Conservation (phyloP, 208 protist species). For the Leishmania lainsoni region DNA sequence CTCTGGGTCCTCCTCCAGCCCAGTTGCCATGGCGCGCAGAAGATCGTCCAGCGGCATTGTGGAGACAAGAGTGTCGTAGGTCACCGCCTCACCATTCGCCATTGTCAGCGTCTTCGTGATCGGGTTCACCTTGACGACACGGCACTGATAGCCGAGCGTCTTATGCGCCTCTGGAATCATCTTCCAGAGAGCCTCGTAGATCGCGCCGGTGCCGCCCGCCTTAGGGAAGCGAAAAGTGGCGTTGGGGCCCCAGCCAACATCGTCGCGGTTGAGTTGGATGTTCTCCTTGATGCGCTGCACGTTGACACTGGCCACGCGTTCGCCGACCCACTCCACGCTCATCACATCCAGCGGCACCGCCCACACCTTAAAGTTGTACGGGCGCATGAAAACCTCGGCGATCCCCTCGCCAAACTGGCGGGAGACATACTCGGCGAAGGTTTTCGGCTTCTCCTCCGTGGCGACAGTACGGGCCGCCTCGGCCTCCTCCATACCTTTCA, state of each 20-base stretch:
- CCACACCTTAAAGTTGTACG: slow-evolving; percentile 88
- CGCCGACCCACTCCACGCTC: slow-evolving; percentile 75
- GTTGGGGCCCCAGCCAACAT: slow-evolving; percentile 80
- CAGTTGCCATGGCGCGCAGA: slow-evolving; percentile 35
- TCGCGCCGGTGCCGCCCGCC: slow-evolving; percentile 66
- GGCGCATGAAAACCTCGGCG: slow-evolving; percentile 69
- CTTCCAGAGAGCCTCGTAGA: slow-evolving; percentile 49
- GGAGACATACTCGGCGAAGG: slow-evolving; percentile 63
- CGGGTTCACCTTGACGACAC: slow-evolving; percentile 44
- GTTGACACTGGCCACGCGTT: slow-evolving; percentile 76
- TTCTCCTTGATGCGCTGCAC: slow-evolving; percentile 58
- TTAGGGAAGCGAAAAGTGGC: slow-evolving; percentile 77
- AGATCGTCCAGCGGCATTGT: slow-evolving; percentile 64
- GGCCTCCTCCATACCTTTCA: slow-evolving; percentile 52
- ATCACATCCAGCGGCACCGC: slow-evolving; percentile 64
- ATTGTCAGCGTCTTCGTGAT: slow-evolving; percentile 42
- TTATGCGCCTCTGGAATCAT: slow-evolving; percentile 46
- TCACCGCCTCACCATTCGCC: slow-evolving; percentile 33
- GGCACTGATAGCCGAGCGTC: slow-evolving; percentile 28
- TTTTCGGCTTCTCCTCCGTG: slow-evolving; percentile 20
- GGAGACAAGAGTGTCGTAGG: slow-evolving; percentile 57
- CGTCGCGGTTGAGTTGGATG: slow-evolving; percentile 50
- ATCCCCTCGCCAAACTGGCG: slow-evolving; percentile 71
- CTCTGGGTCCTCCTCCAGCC: slow-evolving; percentile 19
- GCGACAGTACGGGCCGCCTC: slow-evolving; percentile 8